Evolutionary conservation across 495 filamentous ascomycete genomes (phyloP), one percentile per base, ranked within the genome.

Genomic region (Neurospora hispaniola): DNA sequence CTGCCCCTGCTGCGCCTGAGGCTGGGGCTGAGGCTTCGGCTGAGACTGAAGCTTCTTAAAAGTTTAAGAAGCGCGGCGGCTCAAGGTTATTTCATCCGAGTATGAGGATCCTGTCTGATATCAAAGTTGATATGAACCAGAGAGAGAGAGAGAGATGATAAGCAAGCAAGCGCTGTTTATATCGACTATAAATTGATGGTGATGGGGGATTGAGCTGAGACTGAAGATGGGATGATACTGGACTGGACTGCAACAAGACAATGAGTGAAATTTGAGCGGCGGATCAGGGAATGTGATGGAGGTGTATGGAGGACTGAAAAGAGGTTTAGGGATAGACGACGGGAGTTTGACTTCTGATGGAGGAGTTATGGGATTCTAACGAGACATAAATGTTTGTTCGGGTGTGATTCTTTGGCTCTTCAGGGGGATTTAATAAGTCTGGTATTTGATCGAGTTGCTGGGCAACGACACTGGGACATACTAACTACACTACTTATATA

Each of bases 401-500:
- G 23, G 23, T 23, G 23, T 23, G 23, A 23, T 23, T 23, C 23
- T 23, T 23, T 23, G 23, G 23, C 23, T 23, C 23, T 23, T 23
- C 23, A 23, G 1, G 23, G 23, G 23, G 23, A 23, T 23, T 23
- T 23, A 1, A 23, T 54, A 35, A 8, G 12, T 31, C 6, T 35
- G 23, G 27, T 62, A 62, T 62, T 3, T 35, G 6, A 0, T 62
- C 1, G 0, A 62, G 12, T 62, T 62, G 27, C 54, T 8, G 14
- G 10, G 14, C 54, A 62, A 62, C 12, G 7, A 62, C 4, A 62
- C 54, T 8, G 14, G 23, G 27, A 27, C 2, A 16, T 59, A 69
- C 73, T 69, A 70, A 69, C 72, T 69, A 71, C 71, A 75, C 42
- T 44, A 39, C 42, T 79, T 73, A 84, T 93, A 96, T 43, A 91